Conservation (phyloP, 78 protist genomes). For the Speleostelium caveatum region DNA sequence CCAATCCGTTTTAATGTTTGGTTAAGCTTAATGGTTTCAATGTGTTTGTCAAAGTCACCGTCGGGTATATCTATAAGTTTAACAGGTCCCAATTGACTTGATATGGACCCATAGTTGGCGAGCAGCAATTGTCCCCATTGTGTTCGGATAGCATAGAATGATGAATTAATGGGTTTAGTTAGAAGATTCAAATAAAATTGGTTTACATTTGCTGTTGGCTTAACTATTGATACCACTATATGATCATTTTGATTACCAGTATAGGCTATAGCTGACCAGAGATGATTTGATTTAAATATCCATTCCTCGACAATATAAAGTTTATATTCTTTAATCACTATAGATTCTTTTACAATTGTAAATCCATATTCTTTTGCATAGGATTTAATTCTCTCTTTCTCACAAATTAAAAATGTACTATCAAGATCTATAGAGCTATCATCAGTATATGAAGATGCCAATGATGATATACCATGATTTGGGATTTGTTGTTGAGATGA, state of each 20-base stretch:
- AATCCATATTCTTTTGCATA: constrained; percentile 10
- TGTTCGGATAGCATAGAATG: constrained; percentile 28
- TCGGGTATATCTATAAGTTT: constrained; percentile 25
- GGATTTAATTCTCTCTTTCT: constrained; percentile 19
- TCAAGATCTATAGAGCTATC: constrained; percentile 1
- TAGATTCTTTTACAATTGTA: background rate
- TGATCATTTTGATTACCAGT: constrained; percentile 49
- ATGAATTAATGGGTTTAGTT: constrained; percentile 37
- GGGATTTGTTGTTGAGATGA: too few relatives aligned
- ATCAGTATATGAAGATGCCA: too few relatives aligned
- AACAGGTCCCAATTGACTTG: background rate
- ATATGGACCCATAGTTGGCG: constrained; percentile 10
- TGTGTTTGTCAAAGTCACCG: constrained; percentile 54
- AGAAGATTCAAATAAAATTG: background rate
- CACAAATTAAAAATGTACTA: constrained; percentile 41
- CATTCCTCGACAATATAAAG: constrained; percentile 64
- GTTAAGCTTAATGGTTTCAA: constrained; percentile 3
- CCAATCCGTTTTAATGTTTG: constrained; percentile 26
- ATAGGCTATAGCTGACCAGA: constrained; percentile 41
- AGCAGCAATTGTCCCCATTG: constrained; percentile 26
- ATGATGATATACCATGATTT: too few relatives aligned
- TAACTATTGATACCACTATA: constrained; percentile 5
- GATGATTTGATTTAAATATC: constrained; percentile 44
- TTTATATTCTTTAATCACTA: constrained; percentile 36
- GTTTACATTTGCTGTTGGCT: background rate